Conservation (phyloP, 2,329 filamentous ascomycete species). For the Fusarium odoratissimum region DNA sequence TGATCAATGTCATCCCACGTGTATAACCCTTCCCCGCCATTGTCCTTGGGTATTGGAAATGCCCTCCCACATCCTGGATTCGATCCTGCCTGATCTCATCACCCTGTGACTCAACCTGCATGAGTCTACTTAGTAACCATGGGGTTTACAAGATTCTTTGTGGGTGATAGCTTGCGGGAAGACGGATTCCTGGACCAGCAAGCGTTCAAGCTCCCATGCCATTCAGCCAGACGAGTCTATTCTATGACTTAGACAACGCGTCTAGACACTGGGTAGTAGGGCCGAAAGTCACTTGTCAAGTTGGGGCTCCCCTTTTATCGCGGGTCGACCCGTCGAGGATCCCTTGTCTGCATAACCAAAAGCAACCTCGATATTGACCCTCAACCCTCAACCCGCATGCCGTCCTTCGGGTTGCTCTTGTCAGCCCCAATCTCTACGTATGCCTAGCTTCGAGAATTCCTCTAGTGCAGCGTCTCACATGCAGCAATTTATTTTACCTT, state of each 20-base stretch:
- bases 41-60: not conserved
- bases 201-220: not conserved
- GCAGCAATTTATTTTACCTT: not conserved
- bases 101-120: constrained; percentile 4
- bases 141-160: constrained; percentile 6
- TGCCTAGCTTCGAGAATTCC: not conserved
- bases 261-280: not conserved
- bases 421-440: not conserved
- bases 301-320: constrained; percentile 4
- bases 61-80: constrained; percentile 3
- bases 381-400: not conserved
- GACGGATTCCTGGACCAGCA: not conserved
- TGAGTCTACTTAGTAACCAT: not conserved
- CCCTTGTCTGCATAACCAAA: constrained; percentile 2
- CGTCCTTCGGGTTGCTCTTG: not conserved
- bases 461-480: not conserved
- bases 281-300: constrained; percentile 5
- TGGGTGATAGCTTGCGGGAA: constrained; percentile 1
- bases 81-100: not conserved
- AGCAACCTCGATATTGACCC: not conserved
- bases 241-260: not conserved
- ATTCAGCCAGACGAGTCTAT: not conserved
- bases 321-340: constrained; percentile 34
- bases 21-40: constrained; percentile 2
- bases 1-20: constrained; percentile 20